Base-by-base conservation (phyloP, 176 grass and related monocot species). In the Thalia dealbata region DNA sequence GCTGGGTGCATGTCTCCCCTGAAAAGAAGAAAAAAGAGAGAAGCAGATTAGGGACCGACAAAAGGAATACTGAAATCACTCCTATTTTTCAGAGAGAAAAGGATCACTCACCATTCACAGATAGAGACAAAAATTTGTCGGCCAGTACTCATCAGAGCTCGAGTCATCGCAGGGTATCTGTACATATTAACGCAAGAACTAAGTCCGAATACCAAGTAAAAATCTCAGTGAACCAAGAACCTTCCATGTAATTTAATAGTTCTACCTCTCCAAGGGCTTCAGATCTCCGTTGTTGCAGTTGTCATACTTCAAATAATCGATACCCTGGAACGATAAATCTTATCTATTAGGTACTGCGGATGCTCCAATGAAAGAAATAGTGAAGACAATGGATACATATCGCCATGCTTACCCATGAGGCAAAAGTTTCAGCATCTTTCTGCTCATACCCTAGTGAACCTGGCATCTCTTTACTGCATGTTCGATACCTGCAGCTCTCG, bases 1-100 rank as follows among this genome's bases (percentile, higher is more conserved):
- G 90, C 90, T 19, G 95, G 95, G 79, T 93, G 95, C 95, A 99
- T 91, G 71, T 99, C 90, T 6, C 95, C 95, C 95, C 95, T 99
- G 80, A 61, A 65, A 44, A 41, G 23, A 15, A 29, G 42, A 64
- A 27, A 60, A 16, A 7, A 60, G 56, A 50, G 5, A 15, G 64
- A 46, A 30, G 44, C 3, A 66, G 27, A 18, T 38, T 24, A 22
- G 3, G 0, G 30, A 69, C 24, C 5, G 79, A 2, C 19, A 2
- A 38, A 21, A 75, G 75, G 46, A 65, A 29, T 61, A 12, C 52
- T 52, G 27, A 22, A 22, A 38, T 38, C 21, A 45, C 15, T 64
- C 38, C 26, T 18, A 43, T 23, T 54, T 54, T 62, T 12, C 9
- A n/a, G 10, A 62, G 1, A 62, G 13, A 7, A 61, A 8, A 7